A percentile compares a stretch with the other conserved stretches of the same genome.
Evolutionary conservation across 495 filamentous ascomycete species (phyloP).

Genomic region (Aspergillus biplanus): DNA sequence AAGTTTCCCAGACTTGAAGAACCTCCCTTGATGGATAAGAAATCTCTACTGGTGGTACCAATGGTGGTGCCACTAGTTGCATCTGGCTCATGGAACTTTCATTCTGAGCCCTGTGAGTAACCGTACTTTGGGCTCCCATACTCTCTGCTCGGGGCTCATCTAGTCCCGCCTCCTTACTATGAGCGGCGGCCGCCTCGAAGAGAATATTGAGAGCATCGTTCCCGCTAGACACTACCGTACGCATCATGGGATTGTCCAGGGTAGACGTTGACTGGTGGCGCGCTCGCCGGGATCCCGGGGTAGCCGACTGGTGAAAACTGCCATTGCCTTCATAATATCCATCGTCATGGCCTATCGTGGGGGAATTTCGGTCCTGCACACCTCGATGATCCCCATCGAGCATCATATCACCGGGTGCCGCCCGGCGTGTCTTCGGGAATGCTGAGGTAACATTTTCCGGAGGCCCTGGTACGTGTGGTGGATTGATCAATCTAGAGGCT

Average conservation of each 20-base stretch:
- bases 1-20: constrained; percentile 52
- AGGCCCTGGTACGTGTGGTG: background rate
- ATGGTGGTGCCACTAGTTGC: constrained; percentile 17
- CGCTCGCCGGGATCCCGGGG: constrained; percentile 8
- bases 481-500: constrained; percentile 3
- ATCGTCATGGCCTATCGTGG: background rate
- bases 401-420: constrained; percentile 6
- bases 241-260: constrained; percentile 51
- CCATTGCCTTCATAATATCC: constrained; percentile 5
- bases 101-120: constrained; percentile 19
- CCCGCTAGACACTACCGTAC: constrained; percentile 52
- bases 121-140: constrained; percentile 17
- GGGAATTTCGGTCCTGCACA: constrained; percentile 1
- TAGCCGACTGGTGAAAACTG: constrained; percentile 10
- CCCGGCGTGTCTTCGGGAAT: constrained; percentile 13
- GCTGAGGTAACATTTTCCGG: constrained; percentile 13
- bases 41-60: constrained; percentile 34
- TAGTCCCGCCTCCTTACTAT: constrained; percentile 32
- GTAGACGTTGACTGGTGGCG: constrained; percentile 38
- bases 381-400: constrained; percentile 7
- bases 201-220: constrained; percentile 59
- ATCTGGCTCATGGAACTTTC: constrained; percentile 23
- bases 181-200: constrained; percentile 54
- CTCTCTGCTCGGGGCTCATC: constrained; percentile 25
- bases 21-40: constrained; percentile 37